Conservation (phyloP, 2,329 filamentous ascomycete genomes). For the Aureobasidium namibiae region DNA sequence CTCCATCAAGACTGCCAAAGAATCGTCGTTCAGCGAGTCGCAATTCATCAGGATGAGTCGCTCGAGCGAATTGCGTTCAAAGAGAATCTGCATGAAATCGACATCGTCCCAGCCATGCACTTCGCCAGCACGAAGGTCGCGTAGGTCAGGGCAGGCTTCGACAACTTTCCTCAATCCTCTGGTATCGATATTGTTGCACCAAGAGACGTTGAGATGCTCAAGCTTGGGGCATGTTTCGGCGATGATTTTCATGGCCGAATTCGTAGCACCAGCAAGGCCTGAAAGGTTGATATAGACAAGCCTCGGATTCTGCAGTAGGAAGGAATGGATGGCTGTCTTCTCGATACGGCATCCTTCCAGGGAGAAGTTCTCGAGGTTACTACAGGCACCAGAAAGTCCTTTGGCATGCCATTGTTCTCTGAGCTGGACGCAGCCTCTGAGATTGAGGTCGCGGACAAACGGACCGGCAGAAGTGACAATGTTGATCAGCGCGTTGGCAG, state of each 20-base stretch:
- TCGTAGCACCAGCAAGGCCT: constrained; percentile 70
- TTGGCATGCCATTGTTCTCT: constrained; percentile 71
- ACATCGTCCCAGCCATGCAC: constrained; percentile 69
- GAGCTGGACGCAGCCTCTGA: constrained; percentile 84
- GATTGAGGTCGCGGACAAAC: constrained; percentile 83
- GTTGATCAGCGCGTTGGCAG: constrained; percentile 71
- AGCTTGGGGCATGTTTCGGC: constrained; percentile 71
- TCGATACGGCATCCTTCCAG: constrained; percentile 87
- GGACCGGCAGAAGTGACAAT: constrained; percentile 80
- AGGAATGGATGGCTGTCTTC: constrained; percentile 67
- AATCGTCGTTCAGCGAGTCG: constrained; percentile 65
- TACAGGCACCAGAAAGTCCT: constrained; percentile 73
- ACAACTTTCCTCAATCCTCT: constrained; percentile 66
- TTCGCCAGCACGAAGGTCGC: constrained; percentile 74
- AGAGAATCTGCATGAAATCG: constrained; percentile 65
- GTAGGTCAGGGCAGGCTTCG: constrained; percentile 62
- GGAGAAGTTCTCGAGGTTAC: constrained; percentile 78
- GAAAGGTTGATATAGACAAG: constrained; percentile 82
- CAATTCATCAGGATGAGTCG: constrained; percentile 76
- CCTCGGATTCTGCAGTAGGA: constrained; percentile 66
- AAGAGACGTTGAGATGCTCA: constrained; percentile 82
- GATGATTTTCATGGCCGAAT: constrained; percentile 79
- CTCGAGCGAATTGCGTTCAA: constrained; percentile 72
- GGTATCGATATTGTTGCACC: constrained; percentile 82
- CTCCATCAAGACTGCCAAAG: constrained; percentile 65